Evolutionary conservation across 176 grass and related monocot species (phyloP).

Genomic region (Bothriochloa decipiens): DNA sequence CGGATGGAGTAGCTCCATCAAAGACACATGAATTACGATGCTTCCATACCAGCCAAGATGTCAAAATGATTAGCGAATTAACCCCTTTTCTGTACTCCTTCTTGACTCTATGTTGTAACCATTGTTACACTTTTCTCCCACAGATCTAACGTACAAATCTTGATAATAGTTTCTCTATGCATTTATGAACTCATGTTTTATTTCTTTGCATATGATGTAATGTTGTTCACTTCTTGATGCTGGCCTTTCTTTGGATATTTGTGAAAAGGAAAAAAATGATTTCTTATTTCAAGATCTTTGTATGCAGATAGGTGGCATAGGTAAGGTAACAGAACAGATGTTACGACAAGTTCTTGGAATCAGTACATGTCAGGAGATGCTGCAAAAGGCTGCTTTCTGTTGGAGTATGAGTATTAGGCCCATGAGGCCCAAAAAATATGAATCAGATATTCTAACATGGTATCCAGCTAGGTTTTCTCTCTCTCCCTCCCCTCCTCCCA

Average conservation of each 20-base stretch:
- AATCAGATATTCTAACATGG: too few relatives aligned
- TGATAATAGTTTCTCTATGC: conserved; percentile 25
- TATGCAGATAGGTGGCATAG: conserved; percentile 94
- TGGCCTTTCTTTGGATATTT: conserved; percentile 16
- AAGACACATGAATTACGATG: too few relatives aligned
- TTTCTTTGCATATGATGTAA: conserved; percentile 10
- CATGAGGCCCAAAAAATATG: too few relatives aligned
- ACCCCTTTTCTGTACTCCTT: too few relatives aligned
- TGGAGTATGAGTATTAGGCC: too few relatives aligned
- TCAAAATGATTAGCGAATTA: too few relatives aligned
- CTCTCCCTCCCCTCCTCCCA: too few relatives aligned
- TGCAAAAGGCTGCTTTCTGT: conserved; percentile 78
- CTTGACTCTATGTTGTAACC: too few relatives aligned
- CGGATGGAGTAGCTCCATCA: too few relatives aligned
- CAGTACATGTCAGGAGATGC: conserved; percentile 80
- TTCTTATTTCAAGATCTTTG: conserved; percentile 61
- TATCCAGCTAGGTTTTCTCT: too few relatives aligned
- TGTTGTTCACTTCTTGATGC: conserved; percentile 9
- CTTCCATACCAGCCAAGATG: too few relatives aligned
- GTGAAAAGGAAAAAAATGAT: conserved; percentile 34
- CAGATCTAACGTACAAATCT: not conserved
- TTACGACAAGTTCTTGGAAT: conserved; percentile 87
- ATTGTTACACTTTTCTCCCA: not conserved
- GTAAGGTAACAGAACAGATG: conserved; percentile 91
- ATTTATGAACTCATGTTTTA: conserved; percentile 1